Conservation (phyloP, 83 land plant species). For the Isoetes engelmannii region DNA sequence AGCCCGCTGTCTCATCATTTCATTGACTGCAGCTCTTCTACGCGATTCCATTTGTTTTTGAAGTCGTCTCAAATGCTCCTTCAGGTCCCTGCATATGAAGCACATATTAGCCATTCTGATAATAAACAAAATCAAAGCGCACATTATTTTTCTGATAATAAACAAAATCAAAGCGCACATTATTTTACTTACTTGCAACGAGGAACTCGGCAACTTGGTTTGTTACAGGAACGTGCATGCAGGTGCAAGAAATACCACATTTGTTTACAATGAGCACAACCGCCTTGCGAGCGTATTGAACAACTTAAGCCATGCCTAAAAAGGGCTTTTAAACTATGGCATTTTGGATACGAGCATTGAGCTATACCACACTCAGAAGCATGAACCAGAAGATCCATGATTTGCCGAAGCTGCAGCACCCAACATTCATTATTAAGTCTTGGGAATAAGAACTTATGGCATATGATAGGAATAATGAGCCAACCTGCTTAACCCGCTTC, state of each 20-base stretch:
- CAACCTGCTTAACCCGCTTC: conserved; percentile 3
- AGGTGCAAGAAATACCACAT: too few species aligned
- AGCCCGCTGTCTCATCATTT: conserved; percentile 94
- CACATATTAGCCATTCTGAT: too few species aligned
- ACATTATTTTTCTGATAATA: too few species aligned
- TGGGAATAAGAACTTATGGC: neutral
- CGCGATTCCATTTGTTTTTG: conserved; percentile 88
- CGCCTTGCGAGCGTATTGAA: neutral
- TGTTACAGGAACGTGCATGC: too few species aligned
- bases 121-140: too few species aligned
- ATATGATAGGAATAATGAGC: neutral
- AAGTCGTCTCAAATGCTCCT: conserved; percentile 66
- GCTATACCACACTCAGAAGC: conserved; percentile 1
- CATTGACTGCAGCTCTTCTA: conserved; percentile 89
- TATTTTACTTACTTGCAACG: too few species aligned
- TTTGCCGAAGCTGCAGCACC: neutral
- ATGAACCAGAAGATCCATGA: conserved; percentile 3
- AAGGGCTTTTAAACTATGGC: neutral
- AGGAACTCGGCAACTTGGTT: too few species aligned
- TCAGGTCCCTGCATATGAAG: conserved; percentile 51
- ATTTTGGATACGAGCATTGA: conserved; percentile 2
- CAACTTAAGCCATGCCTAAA: conserved; percentile 2
- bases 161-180: too few species aligned
- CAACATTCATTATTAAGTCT: neutral
- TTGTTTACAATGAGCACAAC: too few species aligned